These are phyloP conservation scores for Hordeum marinum DNA, from an alignment of 176 grass and related monocot species.

Conservation along the genomic window DNA sequence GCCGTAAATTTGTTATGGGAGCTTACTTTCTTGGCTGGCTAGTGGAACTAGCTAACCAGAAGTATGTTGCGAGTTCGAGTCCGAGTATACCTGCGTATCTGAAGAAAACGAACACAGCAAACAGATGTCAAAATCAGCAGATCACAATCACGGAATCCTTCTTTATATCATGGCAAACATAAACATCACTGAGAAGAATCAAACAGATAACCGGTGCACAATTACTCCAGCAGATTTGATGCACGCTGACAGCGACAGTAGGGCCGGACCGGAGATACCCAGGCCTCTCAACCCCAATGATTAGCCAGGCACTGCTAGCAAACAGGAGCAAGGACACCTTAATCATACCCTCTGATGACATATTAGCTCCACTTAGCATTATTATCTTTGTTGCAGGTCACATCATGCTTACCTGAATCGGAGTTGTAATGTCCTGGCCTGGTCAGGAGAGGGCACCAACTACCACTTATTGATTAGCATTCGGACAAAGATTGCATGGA, in stretches of 20 bases:
- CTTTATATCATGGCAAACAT: background rate
- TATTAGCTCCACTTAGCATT: background rate
- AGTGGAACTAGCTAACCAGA: no score
- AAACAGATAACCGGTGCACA: background rate
- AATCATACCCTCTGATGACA: background rate
- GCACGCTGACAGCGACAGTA: background rate
- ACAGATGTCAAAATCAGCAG: background rate
- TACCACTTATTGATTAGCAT: background rate
- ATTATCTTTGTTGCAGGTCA: constrained; percentile 2
- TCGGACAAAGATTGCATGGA: constrained; percentile 22
- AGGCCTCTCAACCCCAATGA: constrained; percentile 7
- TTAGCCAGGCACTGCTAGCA: background rate
- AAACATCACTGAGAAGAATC: background rate
- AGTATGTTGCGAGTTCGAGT: no score
- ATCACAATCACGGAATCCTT: background rate
- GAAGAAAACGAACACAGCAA: background rate
- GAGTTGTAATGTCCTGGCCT: constrained; percentile 9
- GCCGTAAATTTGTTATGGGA: no score
- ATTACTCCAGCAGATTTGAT: background rate
- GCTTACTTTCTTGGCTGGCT: no score
- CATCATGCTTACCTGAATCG: constrained; percentile 9
- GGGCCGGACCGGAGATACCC: background rate
- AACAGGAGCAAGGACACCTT: constrained; percentile 11
- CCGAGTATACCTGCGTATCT: background rate
- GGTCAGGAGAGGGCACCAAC: background rate